Conservation (phyloP, 2,329 filamentous ascomycete species). For the Plenodomus lindquistii region DNA sequence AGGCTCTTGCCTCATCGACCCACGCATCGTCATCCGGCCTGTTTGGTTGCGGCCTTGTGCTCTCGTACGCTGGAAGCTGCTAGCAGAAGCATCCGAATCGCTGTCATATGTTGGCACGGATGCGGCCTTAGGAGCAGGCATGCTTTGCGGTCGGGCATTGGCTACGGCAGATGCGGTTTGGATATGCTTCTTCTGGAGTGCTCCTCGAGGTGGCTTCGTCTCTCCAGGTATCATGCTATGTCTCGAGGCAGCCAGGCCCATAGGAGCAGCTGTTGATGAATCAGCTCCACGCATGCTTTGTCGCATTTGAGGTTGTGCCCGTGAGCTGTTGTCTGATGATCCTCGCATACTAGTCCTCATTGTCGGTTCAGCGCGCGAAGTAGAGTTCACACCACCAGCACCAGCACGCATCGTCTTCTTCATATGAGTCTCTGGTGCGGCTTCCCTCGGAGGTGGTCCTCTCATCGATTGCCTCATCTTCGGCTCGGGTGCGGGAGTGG, state of each 20-base stretch:
- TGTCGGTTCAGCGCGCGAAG: slow-evolving; percentile 14
- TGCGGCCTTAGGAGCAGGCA: slow-evolving; percentile 20
- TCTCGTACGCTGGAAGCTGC: slow-evolving; percentile 73
- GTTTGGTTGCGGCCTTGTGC: slow-evolving; percentile 47
- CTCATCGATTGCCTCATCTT: slow-evolving; percentile 12
- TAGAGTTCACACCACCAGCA: neutral
- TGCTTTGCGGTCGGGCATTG: slow-evolving; percentile 33
- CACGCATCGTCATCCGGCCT: slow-evolving; percentile 65
- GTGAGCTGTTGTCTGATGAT: slow-evolving; percentile 3
- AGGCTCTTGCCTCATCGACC: slow-evolving; percentile 66
- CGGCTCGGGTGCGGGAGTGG: slow-evolving; percentile 13
- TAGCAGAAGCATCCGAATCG: slow-evolving; percentile 57
- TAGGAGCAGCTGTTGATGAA: slow-evolving; percentile 27
- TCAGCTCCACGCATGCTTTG: slow-evolving; percentile 52
- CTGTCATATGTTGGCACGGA: slow-evolving; percentile 41
- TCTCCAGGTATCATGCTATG: slow-evolving; percentile 33
- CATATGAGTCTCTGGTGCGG: slow-evolving; percentile 33
- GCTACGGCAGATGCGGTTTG: slow-evolving; percentile 25
- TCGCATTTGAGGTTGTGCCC: slow-evolving; percentile 44
- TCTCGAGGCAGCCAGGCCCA: slow-evolving; percentile 41
- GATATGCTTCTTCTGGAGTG: slow-evolving; percentile 47
- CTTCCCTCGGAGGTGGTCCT: slow-evolving; percentile 6
- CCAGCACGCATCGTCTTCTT: slow-evolving; percentile 40
- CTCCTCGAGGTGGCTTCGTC: slow-evolving; percentile 35
- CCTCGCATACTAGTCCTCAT: slow-evolving; percentile 48